Evolutionary conservation across 2,329 filamentous ascomycete species (phyloP), one percentile per base, ranked within the genome.

Genomic region (Claviceps humidiphila): DNA sequence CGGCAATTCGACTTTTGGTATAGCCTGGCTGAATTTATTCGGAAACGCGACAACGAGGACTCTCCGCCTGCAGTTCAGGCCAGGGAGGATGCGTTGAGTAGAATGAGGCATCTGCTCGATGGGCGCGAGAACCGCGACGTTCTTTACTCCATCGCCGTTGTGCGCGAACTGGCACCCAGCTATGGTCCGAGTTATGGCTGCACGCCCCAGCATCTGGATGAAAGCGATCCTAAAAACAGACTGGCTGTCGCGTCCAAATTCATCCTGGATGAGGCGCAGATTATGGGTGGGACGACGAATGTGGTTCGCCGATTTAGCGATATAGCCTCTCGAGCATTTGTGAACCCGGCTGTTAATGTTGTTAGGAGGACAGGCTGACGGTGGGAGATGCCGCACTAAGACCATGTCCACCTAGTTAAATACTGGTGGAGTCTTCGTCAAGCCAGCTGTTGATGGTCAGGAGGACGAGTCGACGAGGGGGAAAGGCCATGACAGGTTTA

Each of bases 51-150:
- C 54, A 76, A 82, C 40, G 71, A 76, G 47, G 70, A 69, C 37
- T 70, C 76, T 5, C 62, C 62, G 2, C 54, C 57, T 30, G 57
- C 63, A 61, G 53, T 71, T 69, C 53, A 80, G 75, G 59, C 73
- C 51, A 78, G 88, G 39, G 84, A 89, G 51, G 76, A 81, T 26
- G 77, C 80, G 1, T 71, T 95, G 34, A 68, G 67, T 4, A 75
- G 76, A 50, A 79, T 89, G 66, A 82, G 88, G 37, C 76, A 76
- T 52, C 74, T 91, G 22, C 75, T 95, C 13, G 85, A 89, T 58
- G 85, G 85, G 47, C 79, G 84, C 24, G 90, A 96, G 69, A 93
- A 91, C 61, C 82, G 90, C 51, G 89, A 96, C 64, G 84, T 95
- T 17, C 79, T 96, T 53, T 95, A 95, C 68, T 93, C 87, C 0